Evolutionary conservation across 176 grass and related monocot species (phyloP), one percentile per base, ranked within the genome.

Genomic region (Guadua angustifolia): DNA sequence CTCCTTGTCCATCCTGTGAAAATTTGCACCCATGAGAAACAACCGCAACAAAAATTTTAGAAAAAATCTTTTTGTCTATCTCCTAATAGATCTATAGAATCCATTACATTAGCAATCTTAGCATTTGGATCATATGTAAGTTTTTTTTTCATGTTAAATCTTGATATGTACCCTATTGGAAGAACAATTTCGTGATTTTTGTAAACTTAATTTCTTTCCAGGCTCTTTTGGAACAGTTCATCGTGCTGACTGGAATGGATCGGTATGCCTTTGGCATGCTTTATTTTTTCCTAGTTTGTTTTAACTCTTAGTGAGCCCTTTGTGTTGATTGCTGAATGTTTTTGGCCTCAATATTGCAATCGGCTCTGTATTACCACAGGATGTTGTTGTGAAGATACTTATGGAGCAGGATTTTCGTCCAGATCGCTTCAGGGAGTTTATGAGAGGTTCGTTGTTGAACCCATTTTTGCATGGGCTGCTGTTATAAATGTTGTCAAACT

Each of bases 191-290:
- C 26, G 42, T 84, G 42, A 63, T 83, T 87, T 76, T 38, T 26
- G 33, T 51, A 18, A 63, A 57, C 12, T 35, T 45, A 14, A 39
- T 84, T 59, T 49, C 66, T 70, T 97, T 93, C 47, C 89, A 98
- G 96, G 96, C 86, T 98, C 96, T 53, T 98, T 98, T 85, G 96
- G 96, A 83, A 98, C 91, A 50, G 93, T 98, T 81, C 96, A 95
- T 87, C 96, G 89, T 90, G 96, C 96, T 90, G 96, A 98, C 66
- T 98, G 93, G 96, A 91, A 98, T 95, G 93, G 96, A 85, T 98
- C 96, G 86, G 96, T 98, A 95, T 88, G 91, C 66, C 78, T 78
- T 60, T 62, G 42, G 51, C n/a, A 52, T 86, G 55, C 57, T 85
- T 84, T 33, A 46, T 42, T 63, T n/a, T n/a, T n/a, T n/a, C 14